Percentiles rank a stretch among this genome's conserved stretches.
Evolutionary conservation across 2,329 filamentous ascomycete species (phyloP).

Genomic region (Hirsutella thompsonii): DNA sequence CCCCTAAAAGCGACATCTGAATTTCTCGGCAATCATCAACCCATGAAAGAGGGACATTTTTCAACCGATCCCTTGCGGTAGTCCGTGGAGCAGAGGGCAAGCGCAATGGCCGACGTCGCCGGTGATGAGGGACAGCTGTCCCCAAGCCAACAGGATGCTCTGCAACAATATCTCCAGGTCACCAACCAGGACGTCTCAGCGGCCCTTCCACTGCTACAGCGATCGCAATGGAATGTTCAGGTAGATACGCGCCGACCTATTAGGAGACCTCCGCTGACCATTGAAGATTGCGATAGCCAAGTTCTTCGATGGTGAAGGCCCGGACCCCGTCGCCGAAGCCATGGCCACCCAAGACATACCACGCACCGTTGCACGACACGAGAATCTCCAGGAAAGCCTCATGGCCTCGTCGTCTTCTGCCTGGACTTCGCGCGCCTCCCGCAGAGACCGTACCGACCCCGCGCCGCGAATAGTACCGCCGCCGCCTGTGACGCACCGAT

Average conservation of each 20-base stretch:
- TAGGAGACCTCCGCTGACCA: not conserved
- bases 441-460: conserved; percentile 35
- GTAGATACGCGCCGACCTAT: conserved; percentile 27
- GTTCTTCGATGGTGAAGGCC: conserved; percentile 92
- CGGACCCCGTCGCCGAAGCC: conserved; percentile 70
- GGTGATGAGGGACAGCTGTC: conserved; percentile 57
- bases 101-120: conserved; percentile 19
- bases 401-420: conserved; percentile 18
- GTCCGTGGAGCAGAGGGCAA: not conserved
- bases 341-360: conserved; percentile 51
- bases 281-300: conserved; percentile 81
- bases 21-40: not conserved
- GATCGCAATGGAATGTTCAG: conserved; percentile 95
- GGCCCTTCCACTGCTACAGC: conserved; percentile 64
- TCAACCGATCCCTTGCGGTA: not conserved
- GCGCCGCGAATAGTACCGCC: conserved; percentile 79
- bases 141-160: conserved; percentile 63
- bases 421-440: conserved; percentile 10
- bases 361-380: conserved; percentile 49
- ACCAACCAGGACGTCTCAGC: conserved; percentile 70
- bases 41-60: not conserved
- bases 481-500: conserved; percentile 52
- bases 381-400: conserved; percentile 58
- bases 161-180: conserved; percentile 80
- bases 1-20: not conserved